Conservation (phyloP, 805 yeast species). For the Candida ipomoeae region DNA sequence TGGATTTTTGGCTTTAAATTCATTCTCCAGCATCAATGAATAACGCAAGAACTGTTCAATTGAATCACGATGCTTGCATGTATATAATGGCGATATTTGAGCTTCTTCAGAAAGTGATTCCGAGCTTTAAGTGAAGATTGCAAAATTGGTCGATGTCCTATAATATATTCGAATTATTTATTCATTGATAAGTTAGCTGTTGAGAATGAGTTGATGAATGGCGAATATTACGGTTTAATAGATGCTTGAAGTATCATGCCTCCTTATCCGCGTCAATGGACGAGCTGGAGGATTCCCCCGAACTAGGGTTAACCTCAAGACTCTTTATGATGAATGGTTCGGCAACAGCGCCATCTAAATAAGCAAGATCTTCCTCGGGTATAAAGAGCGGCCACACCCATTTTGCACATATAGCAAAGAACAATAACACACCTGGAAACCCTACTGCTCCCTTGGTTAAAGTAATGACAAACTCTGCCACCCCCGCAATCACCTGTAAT, state of each 20-base stretch:
- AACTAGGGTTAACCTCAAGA: constrained; percentile 19
- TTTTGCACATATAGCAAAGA: constrained; percentile 59
- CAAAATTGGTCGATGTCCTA: neutral
- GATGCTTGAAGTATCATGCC: neutral
- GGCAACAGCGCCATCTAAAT: constrained; percentile 65
- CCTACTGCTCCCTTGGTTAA: constrained; percentile 90
- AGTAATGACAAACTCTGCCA: constrained; percentile 79
- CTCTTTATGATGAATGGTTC: constrained; percentile 53
- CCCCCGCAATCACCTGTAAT: constrained; percentile 64
- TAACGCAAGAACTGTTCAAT: neutral
- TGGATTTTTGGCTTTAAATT: neutral
- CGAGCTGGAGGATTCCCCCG: neutral
- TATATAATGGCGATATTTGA: constrained; percentile 7
- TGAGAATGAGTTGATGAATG: neutral
- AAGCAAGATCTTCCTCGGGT: constrained; percentile 52
- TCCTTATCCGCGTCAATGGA: constrained; percentile 1
- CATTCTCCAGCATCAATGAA: constrained; percentile 1
- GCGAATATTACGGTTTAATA: neutral
- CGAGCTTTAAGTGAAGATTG: neutral
- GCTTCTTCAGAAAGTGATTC: neutral
- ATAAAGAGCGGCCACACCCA: constrained; percentile 61
- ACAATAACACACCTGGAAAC: constrained; percentile 79
- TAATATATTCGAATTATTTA: constrained; percentile 1
- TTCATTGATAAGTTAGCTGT: neutral
- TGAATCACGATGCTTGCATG: constrained; percentile 7